Evolutionary conservation across 2,329 filamentous ascomycete species (phyloP), one percentile per base, ranked within the genome.

Genomic region (Colletotrichum navitas): DNA sequence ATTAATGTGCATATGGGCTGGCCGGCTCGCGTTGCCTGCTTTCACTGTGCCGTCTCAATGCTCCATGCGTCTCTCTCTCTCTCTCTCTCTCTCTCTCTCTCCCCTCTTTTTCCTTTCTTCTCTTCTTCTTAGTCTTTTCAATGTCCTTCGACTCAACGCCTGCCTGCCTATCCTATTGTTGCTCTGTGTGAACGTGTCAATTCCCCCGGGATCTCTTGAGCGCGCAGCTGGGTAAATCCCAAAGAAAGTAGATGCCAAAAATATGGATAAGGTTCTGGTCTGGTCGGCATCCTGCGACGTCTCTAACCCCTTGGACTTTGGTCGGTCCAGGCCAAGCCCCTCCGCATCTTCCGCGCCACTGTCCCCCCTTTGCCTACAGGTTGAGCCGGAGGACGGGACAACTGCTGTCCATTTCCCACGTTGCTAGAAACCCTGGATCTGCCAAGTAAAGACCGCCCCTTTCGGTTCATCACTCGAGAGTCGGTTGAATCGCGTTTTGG

Each of bases 331-430:
- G 21, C 16, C 41, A 18, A 21, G 16, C 1, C n/a, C 47, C 39
- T 34, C 63, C 67, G 56, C 63, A 24, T 14, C n/a, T 29, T 45
- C 26, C 43, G 21, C 26, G 54, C 41, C 56, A 62, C 63, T 61
- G 49, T 56, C 66, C 39, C 39, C 39, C 39, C 10, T 45, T 68
- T 58, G 68, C 64, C 49, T 68, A 49, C 64, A 47, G 68, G 58
- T 36, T 29, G 64, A 71, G 45, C 58, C 64, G 64, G 68, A 43
- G 32, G 41, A 65, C 64, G 68, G 68, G 58, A 52, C 64, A 68
- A 63, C 12, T 71, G n/a, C 29, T 10, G 12, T 18, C 41, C n/a
- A n/a, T 47, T 36, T 32, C 41, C 6, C 43, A 5, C 18, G 14
- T 49, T 5, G n/a, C n/a, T 39, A 2, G 45, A 24, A 18, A 14